Evolutionary conservation across 345 rosid genomes (phyloP), one percentile per base, ranked within the genome.

Genomic region (Hibiscus syriacus): DNA sequence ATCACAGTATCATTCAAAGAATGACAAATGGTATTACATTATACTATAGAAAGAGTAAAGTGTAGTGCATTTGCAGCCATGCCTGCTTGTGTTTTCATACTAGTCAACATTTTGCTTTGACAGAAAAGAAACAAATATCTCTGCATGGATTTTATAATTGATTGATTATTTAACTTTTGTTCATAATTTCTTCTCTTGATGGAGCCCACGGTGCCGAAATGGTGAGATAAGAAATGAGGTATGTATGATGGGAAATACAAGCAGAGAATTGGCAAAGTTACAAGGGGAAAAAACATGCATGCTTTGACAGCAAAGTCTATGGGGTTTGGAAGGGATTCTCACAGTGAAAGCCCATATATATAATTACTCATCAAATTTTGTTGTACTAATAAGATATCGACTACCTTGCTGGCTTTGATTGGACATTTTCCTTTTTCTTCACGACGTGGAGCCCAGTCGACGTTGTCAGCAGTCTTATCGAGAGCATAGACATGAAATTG

Each of bases 321-420:
- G 17, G 9, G 8, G 48, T 26, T 43, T n/a, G 56, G 29, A 56
- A 49, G 26, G 69, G 46, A 11, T 66, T 66, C 46, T 66, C 60
- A 66, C 58, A 6, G 70, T 52, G 46, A 20, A 66, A 66, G 49
- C 32, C 45, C 23, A 27, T 16, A 48, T 22, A 27, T 16, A 48
- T 22, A 17, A n/a, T 46, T 26, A 2, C 68, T 66, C 11, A 30
- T 66, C 34, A 23, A 61, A 3, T 38, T 38, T 9, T 43, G 16
- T 43, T 43, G 48, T 14, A 2, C 48, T 43, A n/a, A 1, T 43
- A 43, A 43, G 48, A 25, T 9, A 50, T 50, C 1, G 46, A 30
- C 13, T 10, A 3, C 19, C 34, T 19, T 65, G 43, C 41, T 5
- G 58, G 52, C 57, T 66, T 66, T 50, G 58, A 29, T 45, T n/a